Evolutionary conservation across 2,329 filamentous ascomycete genomes (phyloP).

Genomic region (Ceratocystis lukuohia): DNA sequence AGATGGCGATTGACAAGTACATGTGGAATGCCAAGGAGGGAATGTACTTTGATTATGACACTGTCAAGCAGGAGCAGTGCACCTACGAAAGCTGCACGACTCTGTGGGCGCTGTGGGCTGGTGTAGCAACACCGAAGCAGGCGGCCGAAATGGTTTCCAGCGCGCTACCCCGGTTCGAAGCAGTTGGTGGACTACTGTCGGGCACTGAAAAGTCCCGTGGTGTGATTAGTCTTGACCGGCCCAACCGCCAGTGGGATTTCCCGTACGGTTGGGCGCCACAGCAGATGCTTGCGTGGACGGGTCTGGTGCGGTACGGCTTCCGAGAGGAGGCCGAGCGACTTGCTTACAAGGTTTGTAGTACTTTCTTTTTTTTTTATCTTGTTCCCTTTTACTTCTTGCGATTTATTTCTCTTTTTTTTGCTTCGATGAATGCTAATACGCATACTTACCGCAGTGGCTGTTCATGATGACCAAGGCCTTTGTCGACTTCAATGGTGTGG

Average conservation of each 20-base stretch:
- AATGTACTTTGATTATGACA: slow-evolving; percentile 98
- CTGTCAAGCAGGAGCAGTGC: slow-evolving; percentile 63
- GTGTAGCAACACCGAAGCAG: slow-evolving; percentile 71
- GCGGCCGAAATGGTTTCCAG: slow-evolving; percentile 69
- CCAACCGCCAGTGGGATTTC: slow-evolving; percentile 96
- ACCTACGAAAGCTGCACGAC: slow-evolving; percentile 85
- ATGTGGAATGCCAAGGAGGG: slow-evolving; percentile 85
- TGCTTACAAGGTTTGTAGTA: slow-evolving; percentile 51
- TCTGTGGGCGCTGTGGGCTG: slow-evolving; percentile 96
- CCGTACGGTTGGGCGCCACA: slow-evolving; percentile 97
- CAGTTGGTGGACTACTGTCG: slow-evolving; percentile 72
- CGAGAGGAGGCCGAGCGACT: slow-evolving; percentile 77
- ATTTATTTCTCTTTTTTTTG: neutral
- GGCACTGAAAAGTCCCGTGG: slow-evolving; percentile 85
- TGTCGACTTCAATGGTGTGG: slow-evolving; percentile 94
- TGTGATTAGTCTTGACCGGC: slow-evolving; percentile 61
- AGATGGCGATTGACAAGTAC: slow-evolving; percentile 78
- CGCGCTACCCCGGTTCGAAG: slow-evolving; percentile 78
- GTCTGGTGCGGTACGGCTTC: slow-evolving; percentile 81
- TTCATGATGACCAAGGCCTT: slow-evolving; percentile 98
- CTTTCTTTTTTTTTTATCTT: neutral
- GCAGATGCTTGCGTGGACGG: slow-evolving; percentile 96
- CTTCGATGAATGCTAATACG: neutral
- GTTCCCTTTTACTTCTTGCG: no score
- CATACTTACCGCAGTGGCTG: slow-evolving; percentile 45